phyloP scores from a whole-genome alignment of 257 asterid genomes.

The Craterostigma plantagineum region DNA sequence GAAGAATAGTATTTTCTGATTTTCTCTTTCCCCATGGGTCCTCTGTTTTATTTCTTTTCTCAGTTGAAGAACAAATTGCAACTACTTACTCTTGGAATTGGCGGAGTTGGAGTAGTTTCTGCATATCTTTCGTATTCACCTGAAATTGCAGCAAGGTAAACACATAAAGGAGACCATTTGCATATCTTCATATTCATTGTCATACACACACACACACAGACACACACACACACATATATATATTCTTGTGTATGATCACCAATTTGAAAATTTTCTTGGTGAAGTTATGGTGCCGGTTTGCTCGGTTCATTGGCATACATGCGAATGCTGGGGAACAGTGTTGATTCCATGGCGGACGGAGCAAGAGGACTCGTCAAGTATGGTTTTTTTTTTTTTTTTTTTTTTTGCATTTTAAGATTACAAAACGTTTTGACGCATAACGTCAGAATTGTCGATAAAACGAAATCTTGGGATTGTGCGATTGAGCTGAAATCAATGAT shows the following conservation, averaged over 20 bases:
- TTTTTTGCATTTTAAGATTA: no score
- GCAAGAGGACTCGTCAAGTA: slow-evolving; percentile 76
- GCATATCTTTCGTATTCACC: slow-evolving; percentile 70
- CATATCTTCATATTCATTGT: no score
- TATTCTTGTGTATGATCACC: not conserved
- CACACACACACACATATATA: no score
- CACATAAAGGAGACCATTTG: not conserved
- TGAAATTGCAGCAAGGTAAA: slow-evolving; percentile 70
- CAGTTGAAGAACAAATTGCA: slow-evolving; percentile 79
- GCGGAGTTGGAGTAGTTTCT: slow-evolving; percentile 64
- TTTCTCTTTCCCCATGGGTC: not conserved
- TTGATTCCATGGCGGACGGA: slow-evolving; percentile 88
- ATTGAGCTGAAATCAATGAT: no score
- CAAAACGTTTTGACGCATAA: no score
- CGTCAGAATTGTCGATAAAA: no score
- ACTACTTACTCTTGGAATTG: slow-evolving; percentile 60
- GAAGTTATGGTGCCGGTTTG: slow-evolving; percentile 64
- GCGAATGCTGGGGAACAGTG: slow-evolving; percentile 77
- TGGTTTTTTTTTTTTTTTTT: slow-evolving; percentile 8
- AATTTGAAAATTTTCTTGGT: no score
- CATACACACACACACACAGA: no score
- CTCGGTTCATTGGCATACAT: slow-evolving; percentile 78
- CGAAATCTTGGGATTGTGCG: no score
- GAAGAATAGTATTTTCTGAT: no score
- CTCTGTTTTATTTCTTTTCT: not conserved